Conservation (phyloP, 345 rosid genomes). For the Eucalyptus marginata region DNA sequence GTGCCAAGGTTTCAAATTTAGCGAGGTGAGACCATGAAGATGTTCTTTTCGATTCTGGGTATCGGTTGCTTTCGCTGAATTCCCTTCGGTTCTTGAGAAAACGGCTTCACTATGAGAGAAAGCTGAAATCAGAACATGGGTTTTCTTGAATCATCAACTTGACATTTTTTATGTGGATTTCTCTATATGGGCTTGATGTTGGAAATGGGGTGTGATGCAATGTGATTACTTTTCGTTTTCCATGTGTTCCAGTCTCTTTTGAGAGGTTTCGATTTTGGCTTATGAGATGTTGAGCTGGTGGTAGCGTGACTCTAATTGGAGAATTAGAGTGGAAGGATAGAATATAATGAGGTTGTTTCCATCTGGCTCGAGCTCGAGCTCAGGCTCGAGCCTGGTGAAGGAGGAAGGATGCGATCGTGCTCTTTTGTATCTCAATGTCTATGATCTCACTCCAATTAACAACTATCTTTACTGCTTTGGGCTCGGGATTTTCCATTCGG, state of each 20-base stretch:
- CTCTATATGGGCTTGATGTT: not conserved
- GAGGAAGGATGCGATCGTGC: constrained; percentile 23
- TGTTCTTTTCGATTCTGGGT: not conserved
- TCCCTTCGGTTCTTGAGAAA: not conserved
- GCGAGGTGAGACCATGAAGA: not conserved
- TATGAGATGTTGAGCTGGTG: not conserved
- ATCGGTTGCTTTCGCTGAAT: not conserved
- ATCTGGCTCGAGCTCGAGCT: constrained; percentile 8
- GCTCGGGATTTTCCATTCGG: constrained; percentile 93
- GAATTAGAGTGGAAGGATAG: not conserved
- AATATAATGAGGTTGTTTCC: constrained; percentile 68
- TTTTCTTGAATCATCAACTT: not conserved
- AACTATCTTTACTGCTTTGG: constrained; percentile 89
- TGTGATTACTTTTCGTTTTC: not conserved
- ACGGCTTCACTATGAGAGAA: not conserved
- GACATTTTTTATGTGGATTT: not conserved
- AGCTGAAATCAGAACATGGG: not conserved
- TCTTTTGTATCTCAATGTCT: constrained; percentile 68
- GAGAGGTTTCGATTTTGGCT: not conserved
- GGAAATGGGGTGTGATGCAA: not conserved
- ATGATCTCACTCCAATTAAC: constrained; percentile 93
- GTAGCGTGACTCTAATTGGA: not conserved
- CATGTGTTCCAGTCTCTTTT: not conserved
- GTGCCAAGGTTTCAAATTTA: not conserved
- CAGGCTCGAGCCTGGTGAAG: constrained; percentile 34